These are phyloP conservation scores for Starmerella apicola DNA, from an alignment of 805 yeast genomes.

Conservation along the genomic window DNA sequence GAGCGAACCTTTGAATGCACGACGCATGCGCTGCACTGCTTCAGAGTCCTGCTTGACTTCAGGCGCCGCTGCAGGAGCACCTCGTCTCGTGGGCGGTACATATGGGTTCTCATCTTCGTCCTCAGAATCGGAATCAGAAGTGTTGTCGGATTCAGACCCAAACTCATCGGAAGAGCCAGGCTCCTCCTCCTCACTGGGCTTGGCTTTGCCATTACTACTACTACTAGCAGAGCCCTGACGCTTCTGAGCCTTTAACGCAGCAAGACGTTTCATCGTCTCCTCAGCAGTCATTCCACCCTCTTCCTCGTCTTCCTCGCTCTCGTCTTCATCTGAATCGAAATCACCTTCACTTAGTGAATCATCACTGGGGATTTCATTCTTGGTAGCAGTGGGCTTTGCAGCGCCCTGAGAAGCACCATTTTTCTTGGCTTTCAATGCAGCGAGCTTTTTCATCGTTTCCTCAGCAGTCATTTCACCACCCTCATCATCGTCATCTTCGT, in stretches of 20 bases:
- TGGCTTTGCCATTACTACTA: conserved; percentile 8
- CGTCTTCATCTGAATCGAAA: not conserved
- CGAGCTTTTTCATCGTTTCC: conserved; percentile 21
- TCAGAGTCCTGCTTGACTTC: conserved; percentile 33
- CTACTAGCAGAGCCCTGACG: conserved; percentile 13
- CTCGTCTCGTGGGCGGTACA: conserved; percentile 78
- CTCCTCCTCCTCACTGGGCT: conserved; percentile 12
- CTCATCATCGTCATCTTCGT: conserved; percentile 1
- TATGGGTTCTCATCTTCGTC: conserved; percentile 35
- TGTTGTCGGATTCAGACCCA: conserved; percentile 13
- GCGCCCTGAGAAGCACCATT: not conserved
- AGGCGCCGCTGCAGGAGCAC: conserved; percentile 31
- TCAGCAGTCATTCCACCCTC: conserved; percentile 15
- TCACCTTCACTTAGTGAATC: not conserved
- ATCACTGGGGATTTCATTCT: not conserved
- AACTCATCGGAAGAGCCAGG: conserved; percentile 11
- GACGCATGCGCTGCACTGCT: conserved; percentile 32
- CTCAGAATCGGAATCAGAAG: conserved; percentile 14
- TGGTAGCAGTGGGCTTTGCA: not conserved
- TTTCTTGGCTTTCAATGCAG: conserved; percentile 15
- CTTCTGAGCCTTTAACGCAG: conserved; percentile 9
- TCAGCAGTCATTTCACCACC: conserved; percentile 18
- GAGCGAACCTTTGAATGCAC: conserved; percentile 66
- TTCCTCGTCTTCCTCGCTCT: not conserved
- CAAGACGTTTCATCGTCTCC: conserved; percentile 17